Conservation (phyloP, 1,284 basidiomycete genomes). For the Somion occarium region DNA sequence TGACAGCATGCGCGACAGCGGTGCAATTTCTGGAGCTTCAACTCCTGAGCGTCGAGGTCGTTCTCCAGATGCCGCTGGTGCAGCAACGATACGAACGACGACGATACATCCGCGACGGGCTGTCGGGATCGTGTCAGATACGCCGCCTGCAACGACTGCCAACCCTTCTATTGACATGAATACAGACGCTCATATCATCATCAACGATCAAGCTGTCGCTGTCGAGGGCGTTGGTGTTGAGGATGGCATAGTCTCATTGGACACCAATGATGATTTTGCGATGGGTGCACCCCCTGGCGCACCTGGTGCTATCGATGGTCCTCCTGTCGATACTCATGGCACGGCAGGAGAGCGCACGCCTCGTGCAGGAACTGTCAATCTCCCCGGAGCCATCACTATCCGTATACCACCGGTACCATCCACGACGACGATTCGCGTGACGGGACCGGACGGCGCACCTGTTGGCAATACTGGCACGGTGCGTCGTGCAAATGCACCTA, state of each 20-base stretch:
- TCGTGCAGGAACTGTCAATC: slow-evolving; percentile 23
- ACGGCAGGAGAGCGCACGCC: slow-evolving; percentile 27
- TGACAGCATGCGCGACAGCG: slow-evolving; percentile 35
- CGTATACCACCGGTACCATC: slow-evolving; percentile 16
- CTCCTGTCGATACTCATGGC: slow-evolving; percentile 20
- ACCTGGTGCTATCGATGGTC: slow-evolving; percentile 62
- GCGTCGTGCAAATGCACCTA: slow-evolving; percentile 4
- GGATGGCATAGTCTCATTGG: slow-evolving; percentile 66
- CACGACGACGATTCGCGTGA: slow-evolving; percentile 7
- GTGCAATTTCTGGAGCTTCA: slow-evolving; percentile 24
- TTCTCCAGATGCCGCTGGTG: slow-evolving; percentile 24
- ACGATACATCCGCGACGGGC: slow-evolving; percentile 36
- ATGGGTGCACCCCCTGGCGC: slow-evolving; percentile 84
- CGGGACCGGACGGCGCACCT: slow-evolving; percentile 2
- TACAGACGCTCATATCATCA: slow-evolving; percentile 63
- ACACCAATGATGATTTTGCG: slow-evolving; percentile 73
- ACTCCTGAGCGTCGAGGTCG: slow-evolving; percentile 37
- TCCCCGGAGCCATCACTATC: slow-evolving; percentile 20
- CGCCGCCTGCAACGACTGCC: slow-evolving; percentile 29
- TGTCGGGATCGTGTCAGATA: slow-evolving; percentile 62
- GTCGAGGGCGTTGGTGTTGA: slow-evolving; percentile 56
- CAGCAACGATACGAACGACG: slow-evolving; percentile 23
- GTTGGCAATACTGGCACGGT: background rate
- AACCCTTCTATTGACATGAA: slow-evolving; percentile 41
- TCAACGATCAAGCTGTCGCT: slow-evolving; percentile 46